phyloP scores from a whole-genome alignment of 1,139 yeast species.

The Geotrichum reessii region DNA sequence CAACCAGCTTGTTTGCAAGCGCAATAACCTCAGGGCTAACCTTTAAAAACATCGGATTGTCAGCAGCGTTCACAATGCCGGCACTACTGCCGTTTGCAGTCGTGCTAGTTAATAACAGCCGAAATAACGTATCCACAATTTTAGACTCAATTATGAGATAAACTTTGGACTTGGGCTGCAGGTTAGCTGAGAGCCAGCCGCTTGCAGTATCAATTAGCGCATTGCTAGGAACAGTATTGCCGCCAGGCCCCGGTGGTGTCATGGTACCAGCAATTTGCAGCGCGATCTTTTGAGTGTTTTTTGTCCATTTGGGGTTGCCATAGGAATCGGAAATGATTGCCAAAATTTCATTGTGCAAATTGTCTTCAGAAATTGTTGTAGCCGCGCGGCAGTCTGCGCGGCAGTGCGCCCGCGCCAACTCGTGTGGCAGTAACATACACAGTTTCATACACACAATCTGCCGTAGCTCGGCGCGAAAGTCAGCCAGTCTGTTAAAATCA shows the following conservation, averaged over 20 bases:
- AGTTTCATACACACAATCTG: slow-evolving; percentile 77
- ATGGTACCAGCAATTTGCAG: slow-evolving; percentile 58
- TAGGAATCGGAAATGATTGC: slow-evolving; percentile 80
- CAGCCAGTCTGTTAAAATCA: slow-evolving; percentile 74
- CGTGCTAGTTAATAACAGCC: background rate
- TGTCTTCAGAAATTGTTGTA: slow-evolving; percentile 34
- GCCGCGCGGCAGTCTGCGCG: slow-evolving; percentile 21
- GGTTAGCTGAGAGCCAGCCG: slow-evolving; percentile 5
- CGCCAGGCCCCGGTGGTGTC: background rate
- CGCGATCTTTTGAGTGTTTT: slow-evolving; percentile 67
- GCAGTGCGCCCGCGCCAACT: slow-evolving; percentile 42
- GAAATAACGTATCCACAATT: background rate
- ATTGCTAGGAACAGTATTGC: background rate
- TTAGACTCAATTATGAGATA: slow-evolving; percentile 1
- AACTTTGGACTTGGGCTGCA: slow-evolving; percentile 4
- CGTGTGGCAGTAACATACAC: slow-evolving; percentile 67
- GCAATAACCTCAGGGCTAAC: background rate
- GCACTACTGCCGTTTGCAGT: background rate
- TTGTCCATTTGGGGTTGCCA: slow-evolving; percentile 87
- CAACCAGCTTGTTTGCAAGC: background rate
- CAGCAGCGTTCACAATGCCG: background rate
- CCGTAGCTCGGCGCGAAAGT: slow-evolving; percentile 77
- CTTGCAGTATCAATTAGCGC: background rate
- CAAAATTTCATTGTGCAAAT: slow-evolving; percentile 48
- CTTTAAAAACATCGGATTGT: background rate